Percentiles rank a stretch among this genome's conserved stretches.
These are phyloP conservation scores for Papilionanthe hybrid DNA, from an alignment of 116 monocot genomes.

Conservation along the genomic window DNA sequence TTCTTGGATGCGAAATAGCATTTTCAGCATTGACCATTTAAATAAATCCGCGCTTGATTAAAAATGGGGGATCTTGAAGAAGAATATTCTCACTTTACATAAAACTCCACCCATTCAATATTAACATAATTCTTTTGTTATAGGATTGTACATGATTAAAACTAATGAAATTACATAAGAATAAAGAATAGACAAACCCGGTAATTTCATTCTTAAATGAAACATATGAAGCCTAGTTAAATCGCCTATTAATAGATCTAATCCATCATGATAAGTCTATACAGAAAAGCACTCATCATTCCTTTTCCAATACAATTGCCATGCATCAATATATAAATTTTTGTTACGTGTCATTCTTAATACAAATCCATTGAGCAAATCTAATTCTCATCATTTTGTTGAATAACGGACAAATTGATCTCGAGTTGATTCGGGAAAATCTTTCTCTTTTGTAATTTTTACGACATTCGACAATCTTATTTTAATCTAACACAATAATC, in stretches of 20 bases:
- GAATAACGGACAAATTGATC: background rate
- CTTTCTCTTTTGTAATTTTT: too few relatives aligned
- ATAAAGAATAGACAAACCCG: background rate
- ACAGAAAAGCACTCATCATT: background rate
- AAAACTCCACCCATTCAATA: background rate
- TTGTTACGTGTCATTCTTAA: background rate
- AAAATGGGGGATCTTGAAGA: background rate
- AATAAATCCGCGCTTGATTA: background rate
- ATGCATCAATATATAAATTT: background rate
- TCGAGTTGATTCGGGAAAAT: too few relatives aligned
- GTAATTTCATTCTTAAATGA: background rate
- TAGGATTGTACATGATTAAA: background rate
- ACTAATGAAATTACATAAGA: background rate
- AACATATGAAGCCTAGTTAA: background rate
- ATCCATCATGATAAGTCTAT: background rate
- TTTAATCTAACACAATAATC: too few relatives aligned
- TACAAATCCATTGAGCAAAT: background rate
- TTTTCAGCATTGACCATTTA: slow-evolving; percentile 45
- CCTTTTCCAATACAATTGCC: background rate
- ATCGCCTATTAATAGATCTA: background rate
- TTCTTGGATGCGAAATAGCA: slow-evolving; percentile 39
- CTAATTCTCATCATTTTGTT: background rate
- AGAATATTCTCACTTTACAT: background rate
- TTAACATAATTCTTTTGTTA: background rate
- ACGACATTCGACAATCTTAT: too few relatives aligned